Base-by-base conservation (phyloP, 345 rosid genomes). In the Gossypium rotundifolium region DNA sequence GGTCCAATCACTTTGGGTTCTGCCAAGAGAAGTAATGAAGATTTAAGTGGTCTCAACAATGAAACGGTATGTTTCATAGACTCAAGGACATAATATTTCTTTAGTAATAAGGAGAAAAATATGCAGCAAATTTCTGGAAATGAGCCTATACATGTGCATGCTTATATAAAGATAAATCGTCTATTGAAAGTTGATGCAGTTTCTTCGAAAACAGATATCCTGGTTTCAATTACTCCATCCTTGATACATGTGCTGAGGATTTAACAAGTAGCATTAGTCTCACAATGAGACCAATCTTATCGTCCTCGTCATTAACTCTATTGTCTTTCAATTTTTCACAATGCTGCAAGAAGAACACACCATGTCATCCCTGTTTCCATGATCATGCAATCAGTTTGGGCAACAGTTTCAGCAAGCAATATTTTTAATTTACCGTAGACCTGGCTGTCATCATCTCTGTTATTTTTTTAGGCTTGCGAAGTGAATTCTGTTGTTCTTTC, bases 11-110 rank as follows among this genome's bases (percentile, higher is more conserved):
- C 88, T 63, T 73, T 53, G 22, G 80, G 63, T 29, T 61, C 88
- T 65, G 76, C 89, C 71, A 90, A 79, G 89, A 88, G 85, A 85
- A 86, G 79, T 81, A 89, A 84, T 83, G 95, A 85, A 62, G 96
- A 87, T 79, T 89, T 80, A 82, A 84, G 84, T 84, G 88, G 87
- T 83, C 87, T 71, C 73, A 69, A 75, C 71, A 81, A 83, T 78
- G 86, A 89, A 80, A 86, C 80, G 92, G 99, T 95, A 93, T 84
- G 92, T 85, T 79, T 76, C 73, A 78, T 76, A 71, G 73, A 76
- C 78, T 76, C 68, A 18, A 76, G 73, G 78, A 58, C 66, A 72
- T 75, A 71, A 78, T 73, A 70, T 44, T 77, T 74, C 69, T 49
- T 40, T 45, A 44, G 64, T 40, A 33, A 45, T 27, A 53, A 18